phyloP scores from a whole-genome alignment of 257 asterid species.

The Ilex asprella region DNA sequence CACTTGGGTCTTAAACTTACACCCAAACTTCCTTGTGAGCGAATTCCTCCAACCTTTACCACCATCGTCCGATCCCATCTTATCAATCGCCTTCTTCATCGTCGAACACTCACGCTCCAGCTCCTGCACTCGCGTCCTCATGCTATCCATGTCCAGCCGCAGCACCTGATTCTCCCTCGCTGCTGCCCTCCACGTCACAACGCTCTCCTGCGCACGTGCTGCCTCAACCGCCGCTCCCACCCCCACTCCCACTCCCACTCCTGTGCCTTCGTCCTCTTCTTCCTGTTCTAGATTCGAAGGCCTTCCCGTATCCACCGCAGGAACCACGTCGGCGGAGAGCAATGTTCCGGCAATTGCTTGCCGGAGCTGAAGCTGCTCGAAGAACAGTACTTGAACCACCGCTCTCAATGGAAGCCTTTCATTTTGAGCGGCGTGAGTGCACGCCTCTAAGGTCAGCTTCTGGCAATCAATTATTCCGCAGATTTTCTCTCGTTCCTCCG shows the following conservation, averaged over 20 bases:
- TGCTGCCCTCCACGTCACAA: conserved; percentile 57
- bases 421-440: conserved; percentile 97
- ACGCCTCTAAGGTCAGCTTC: conserved; percentile 91
- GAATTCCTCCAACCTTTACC: conserved; percentile 49
- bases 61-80: conserved; percentile 26
- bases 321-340: conserved; percentile 35
- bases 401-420: conserved; percentile 92
- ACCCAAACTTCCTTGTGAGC: conserved; percentile 45
- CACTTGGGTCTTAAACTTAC: conserved; percentile 87
- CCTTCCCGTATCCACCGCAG: conserved; percentile 16
- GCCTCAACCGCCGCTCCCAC: conserved; percentile 9
- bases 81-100: conserved; percentile 65
- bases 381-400: conserved; percentile 87
- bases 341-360: conserved; percentile 85
- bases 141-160: conserved; percentile 74
- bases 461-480: conserved; percentile 82
- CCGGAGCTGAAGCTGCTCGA: conserved; percentile 99
- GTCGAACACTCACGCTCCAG: conserved; percentile 79
- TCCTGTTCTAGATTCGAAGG: conserved; percentile 23
- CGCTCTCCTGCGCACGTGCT: conserved; percentile 24
- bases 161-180: conserved; percentile 87
- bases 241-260: conserved; percentile 3
- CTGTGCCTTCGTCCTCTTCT: conserved; percentile 7
- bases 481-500: conserved; percentile 70
- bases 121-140: conserved; percentile 83